phyloP scores from a whole-genome alignment of 2,329 filamentous ascomycete species.

The Colletotrichum camelliae region DNA sequence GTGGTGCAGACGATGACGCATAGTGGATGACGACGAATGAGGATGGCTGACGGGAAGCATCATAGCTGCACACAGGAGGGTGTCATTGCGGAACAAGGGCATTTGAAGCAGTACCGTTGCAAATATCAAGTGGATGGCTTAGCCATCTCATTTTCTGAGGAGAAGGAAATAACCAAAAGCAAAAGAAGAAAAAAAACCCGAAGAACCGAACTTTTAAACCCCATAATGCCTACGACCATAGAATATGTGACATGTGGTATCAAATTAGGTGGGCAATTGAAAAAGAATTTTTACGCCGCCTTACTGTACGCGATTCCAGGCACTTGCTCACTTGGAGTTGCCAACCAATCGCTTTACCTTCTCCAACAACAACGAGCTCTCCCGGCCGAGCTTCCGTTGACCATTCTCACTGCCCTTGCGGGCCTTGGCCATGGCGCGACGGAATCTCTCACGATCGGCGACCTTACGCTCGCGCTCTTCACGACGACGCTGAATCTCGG shows the following conservation, averaged over 20 bases:
- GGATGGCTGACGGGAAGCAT: neutral
- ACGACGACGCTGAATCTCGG: conserved; percentile 52
- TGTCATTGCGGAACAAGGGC: neutral
- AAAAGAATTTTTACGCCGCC: neutral
- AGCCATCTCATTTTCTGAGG: neutral
- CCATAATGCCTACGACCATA: neutral
- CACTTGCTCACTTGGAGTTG: conserved; percentile 24
- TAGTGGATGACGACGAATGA: neutral
- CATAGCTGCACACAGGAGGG: neutral
- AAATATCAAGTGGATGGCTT: neutral
- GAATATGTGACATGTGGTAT: conserved; percentile 4
- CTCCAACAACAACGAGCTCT: conserved; percentile 79
- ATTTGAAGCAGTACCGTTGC: conserved; percentile 2
- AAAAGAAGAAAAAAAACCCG: neutral
- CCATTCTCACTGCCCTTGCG: conserved; percentile 70
- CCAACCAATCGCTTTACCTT: conserved; percentile 77
- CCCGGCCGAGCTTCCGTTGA: conserved; percentile 79
- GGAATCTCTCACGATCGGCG: conserved; percentile 69
- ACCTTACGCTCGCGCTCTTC: conserved; percentile 70
- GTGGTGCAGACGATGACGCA: neutral
- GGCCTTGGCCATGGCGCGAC: conserved; percentile 75
- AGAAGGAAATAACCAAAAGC: neutral
- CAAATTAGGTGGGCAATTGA: neutral
- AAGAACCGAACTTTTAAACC: neutral
- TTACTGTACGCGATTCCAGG: neutral